Base-by-base conservation (phyloP, 495 filamentous ascomycete genomes). In the Apiosordaria backusii region DNA sequence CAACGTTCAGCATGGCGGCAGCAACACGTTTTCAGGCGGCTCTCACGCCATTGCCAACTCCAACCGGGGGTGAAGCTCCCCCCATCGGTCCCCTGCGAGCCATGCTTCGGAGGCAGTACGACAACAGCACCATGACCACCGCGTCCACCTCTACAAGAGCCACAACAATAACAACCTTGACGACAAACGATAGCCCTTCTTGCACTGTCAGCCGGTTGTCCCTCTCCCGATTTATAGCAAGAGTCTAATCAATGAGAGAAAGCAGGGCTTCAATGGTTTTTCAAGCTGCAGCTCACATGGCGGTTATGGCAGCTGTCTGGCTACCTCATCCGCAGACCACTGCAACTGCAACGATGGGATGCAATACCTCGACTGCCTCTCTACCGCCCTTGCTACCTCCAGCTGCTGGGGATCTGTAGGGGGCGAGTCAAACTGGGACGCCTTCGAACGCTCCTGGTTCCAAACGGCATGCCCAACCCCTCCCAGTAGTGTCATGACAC, bases 311-410 rank as follows among this genome's bases (percentile, higher is more conserved):
- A 50, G 29, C 19, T 74, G 72, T 57, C 25, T 74, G 7, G 25
- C 61, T 3, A 63, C 52, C 45, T 57, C 60, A 3, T 54, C 61
- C 21, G 62, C 62, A 5, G 35, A 29, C 4, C 55, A 50, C 18
- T 74, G 72, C 59, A 68, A 62, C 61, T 72, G 70, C 68, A 67
- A 68, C 53, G 21, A 65, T 18, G 70, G 72, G 3, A 3, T 72
- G 7, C 57, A 66, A 19, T 72, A 74, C 29, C 65, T 74, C 1
- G 67, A 65, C 53, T 74, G 72, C 40, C 57, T 74, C 50, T 69
- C 66, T 9, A 65, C 52, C 0, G 70, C 72, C 4, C 63, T 74
- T 24, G 68, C 66, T 4, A 62, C 65, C 0, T 71, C 70, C 35
- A 72, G 58, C n/a, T 74, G 72, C 50, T 66, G 23, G 9, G 61